Percentiles rank a stretch among this genome's conserved stretches.
phyloP scores from a whole-genome alignment of 2,329 filamentous ascomycete species.

The Cercospora sp. region DNA sequence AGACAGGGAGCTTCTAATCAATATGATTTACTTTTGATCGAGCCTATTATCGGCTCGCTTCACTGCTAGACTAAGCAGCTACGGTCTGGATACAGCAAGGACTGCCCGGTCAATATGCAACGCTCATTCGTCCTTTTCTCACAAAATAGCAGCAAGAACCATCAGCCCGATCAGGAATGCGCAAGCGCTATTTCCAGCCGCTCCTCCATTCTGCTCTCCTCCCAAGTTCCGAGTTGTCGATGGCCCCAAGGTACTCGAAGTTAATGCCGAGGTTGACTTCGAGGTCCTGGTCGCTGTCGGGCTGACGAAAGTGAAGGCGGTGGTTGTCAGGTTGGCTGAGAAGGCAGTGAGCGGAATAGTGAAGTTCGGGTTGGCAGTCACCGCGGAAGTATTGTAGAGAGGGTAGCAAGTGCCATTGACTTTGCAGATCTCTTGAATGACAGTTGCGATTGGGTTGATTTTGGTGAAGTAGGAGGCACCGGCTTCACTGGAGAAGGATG shows the following conservation, averaged over 20 bases:
- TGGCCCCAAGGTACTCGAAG: neutral
- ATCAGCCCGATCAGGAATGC: neutral
- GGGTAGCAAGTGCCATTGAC: neutral
- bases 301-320: neutral
- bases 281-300: neutral
- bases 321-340: neutral
- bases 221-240: neutral
- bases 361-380: neutral
- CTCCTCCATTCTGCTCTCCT: neutral
- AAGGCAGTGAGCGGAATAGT: neutral
- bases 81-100: neutral
- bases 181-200: neutral
- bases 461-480: constrained; percentile 4
- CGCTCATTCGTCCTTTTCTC: neutral
- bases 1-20: neutral
- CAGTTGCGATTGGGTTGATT: neutral
- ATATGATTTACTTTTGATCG: neutral
- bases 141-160: neutral
- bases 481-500: neutral
- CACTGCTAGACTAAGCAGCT: neutral
- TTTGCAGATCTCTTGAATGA: neutral
- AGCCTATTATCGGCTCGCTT: neutral
- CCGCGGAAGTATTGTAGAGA: neutral
- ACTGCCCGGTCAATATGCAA: neutral
- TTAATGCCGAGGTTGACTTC: neutral